These are phyloP conservation scores for Triangularia setosa DNA, from an alignment of 2,329 filamentous ascomycete genomes.

Conservation along the genomic window DNA sequence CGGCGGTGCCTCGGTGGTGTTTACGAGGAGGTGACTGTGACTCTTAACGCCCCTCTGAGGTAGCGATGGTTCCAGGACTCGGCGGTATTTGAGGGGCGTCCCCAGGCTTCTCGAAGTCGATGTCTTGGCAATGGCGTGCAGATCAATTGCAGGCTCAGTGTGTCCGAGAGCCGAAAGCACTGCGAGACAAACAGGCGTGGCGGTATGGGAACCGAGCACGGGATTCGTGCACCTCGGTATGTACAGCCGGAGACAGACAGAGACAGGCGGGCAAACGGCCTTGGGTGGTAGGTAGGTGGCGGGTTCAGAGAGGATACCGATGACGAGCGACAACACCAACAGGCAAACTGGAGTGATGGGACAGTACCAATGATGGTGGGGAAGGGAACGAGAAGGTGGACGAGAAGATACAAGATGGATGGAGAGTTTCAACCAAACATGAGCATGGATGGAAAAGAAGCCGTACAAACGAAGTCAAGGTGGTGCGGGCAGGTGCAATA, in stretches of 20 bases:
- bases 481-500: neutral
- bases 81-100: neutral
- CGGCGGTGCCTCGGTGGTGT: neutral
- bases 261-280: neutral
- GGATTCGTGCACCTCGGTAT: neutral
- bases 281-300: neutral
- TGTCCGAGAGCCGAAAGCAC: neutral
- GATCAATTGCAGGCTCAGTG: conserved; percentile 1
- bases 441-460: neutral
- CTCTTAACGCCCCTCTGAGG: neutral
- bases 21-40: neutral
- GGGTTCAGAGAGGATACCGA: neutral
- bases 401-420: neutral
- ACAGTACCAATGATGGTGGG: neutral
- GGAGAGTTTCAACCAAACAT: neutral
- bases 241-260: neutral
- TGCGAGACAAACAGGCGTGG: neutral
- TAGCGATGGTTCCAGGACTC: neutral
- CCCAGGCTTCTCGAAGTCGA: conserved; percentile 4
- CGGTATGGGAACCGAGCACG: neutral
- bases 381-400: neutral
- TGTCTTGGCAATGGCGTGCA: conserved; percentile 8
- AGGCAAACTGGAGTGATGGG: neutral
- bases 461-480: neutral
- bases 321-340: neutral